A percentile compares a stretch with the other conserved stretches of the same genome.
These are phyloP conservation scores for Oryza coarctata DNA, from an alignment of 176 grass and related monocot genomes.

Conservation along the genomic window DNA sequence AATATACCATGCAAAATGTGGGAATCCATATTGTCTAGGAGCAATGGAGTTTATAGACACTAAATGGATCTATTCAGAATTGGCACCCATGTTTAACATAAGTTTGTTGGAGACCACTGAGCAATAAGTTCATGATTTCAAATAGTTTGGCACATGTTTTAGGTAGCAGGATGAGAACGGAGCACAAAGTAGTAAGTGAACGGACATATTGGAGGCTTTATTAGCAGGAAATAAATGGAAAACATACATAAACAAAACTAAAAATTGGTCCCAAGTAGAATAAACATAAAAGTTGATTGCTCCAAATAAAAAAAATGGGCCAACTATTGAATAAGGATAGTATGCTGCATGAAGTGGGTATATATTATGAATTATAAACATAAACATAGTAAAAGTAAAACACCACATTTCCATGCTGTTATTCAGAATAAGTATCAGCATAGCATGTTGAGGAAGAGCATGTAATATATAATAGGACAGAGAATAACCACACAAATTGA, in stretches of 20 bases:
- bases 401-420: neutral
- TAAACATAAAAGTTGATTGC: neutral
- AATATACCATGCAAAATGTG: neutral
- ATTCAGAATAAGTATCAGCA: neutral
- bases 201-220: neutral
- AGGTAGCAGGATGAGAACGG: neutral
- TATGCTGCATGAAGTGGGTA: neutral
- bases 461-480: neutral
- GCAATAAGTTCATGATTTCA: constrained; percentile 1
- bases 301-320: neutral
- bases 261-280: neutral
- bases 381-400: neutral
- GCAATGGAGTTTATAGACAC: neutral
- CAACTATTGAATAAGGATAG: neutral
- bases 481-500: constrained; percentile 14
- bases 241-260: neutral
- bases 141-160: neutral
- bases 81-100: neutral
- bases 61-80: neutral
- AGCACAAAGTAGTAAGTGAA: neutral
- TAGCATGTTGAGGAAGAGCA: neutral
- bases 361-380: neutral
- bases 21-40: neutral
- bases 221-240: neutral
- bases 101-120: neutral